Percentiles rank a stretch among this genome's conserved stretches.
Conservation (phyloP, 1,284 basidiomycete species). For the Rhodotorula sp. region DNA sequence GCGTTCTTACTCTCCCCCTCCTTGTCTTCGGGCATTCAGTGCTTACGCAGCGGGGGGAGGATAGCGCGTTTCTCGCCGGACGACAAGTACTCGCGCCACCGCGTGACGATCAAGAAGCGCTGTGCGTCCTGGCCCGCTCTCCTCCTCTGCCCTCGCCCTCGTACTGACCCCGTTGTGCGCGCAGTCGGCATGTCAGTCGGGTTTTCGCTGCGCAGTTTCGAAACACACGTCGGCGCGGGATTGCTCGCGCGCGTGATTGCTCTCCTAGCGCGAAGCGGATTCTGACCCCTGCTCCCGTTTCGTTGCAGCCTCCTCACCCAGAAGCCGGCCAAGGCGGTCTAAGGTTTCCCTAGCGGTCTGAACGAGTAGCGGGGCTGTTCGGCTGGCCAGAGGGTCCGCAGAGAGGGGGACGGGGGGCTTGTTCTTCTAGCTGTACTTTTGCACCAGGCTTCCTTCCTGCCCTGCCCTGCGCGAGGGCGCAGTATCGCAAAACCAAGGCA, state of each 20-base stretch:
- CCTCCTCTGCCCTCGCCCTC: neutral
- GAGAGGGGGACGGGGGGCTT: too few species aligned
- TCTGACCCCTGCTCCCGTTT: conserved; percentile 20
- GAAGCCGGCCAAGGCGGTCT: conserved; percentile 83
- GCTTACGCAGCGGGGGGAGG: neutral
- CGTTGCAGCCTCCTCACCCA: conserved; percentile 78
- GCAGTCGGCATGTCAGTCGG: conserved; percentile 13
- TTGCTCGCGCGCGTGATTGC: neutral
- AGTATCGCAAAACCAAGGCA: too few species aligned
- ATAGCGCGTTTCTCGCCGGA: conserved; percentile 95
- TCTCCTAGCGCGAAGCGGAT: neutral
- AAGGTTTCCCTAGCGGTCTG: conserved; percentile 43
- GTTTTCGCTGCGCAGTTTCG: too few species aligned
- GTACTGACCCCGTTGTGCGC: neutral
- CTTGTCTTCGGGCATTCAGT: neutral
- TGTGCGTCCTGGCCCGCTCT: conserved; percentile 25
- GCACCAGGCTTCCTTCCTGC: neutral
- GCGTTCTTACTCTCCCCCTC: too few species aligned
- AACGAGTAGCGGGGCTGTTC: too few species aligned
- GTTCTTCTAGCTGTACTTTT: too few species aligned
- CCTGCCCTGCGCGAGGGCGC: too few species aligned
- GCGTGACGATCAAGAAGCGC: conserved; percentile 91
- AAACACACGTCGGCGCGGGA: too few species aligned
- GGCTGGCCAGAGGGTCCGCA: neutral
- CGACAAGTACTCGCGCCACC: conserved; percentile 95